Conservation (phyloP, 208 protist species). For the Leishmania mexicana region DNA sequence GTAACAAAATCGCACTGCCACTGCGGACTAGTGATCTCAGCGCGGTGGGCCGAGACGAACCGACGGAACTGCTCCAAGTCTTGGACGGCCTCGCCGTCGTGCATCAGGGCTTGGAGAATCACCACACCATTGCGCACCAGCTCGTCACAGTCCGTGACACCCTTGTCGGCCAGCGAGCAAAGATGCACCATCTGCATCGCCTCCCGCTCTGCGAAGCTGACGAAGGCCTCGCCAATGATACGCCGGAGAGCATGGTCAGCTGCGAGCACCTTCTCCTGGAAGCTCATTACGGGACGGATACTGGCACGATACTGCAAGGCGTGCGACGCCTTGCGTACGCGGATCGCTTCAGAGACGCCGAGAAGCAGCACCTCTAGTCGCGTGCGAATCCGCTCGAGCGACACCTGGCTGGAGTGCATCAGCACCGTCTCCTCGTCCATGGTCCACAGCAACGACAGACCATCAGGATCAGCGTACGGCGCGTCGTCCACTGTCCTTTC, state of each 20-base stretch:
- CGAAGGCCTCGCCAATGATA: slow-evolving; percentile 17
- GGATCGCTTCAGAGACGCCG: slow-evolving; percentile 20
- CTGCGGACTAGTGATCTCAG: slow-evolving; percentile 15
- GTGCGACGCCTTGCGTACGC: not conserved
- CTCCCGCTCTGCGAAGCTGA: slow-evolving; percentile 12
- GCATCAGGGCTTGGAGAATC: slow-evolving; percentile 17
- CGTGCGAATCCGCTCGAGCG: slow-evolving; percentile 15
- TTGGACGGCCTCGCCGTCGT: slow-evolving; percentile 16
- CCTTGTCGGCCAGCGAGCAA: slow-evolving; percentile 16
- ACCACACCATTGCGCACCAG: slow-evolving; percentile 23
- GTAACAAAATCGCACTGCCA: slow-evolving; percentile 31
- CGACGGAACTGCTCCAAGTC: slow-evolving; percentile 12
- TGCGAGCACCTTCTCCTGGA: slow-evolving; percentile 11
- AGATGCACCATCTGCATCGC: slow-evolving; percentile 21
- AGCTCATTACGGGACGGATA: not conserved
- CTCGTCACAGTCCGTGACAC: slow-evolving; percentile 12
- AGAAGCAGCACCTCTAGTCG: slow-evolving; percentile 18
- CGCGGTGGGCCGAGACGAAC: not conserved
- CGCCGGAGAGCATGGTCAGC: slow-evolving; percentile 21
- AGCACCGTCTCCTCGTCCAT: slow-evolving; percentile 32
- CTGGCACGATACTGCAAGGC: not conserved
- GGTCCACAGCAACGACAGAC: slow-evolving; percentile 21
- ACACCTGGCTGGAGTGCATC: slow-evolving; percentile 22
- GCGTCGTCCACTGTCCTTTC: not conserved
- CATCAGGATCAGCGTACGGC: not conserved